Percentiles rank a stretch among this genome's conserved stretches.
These are phyloP conservation scores for Microstegium vimineum DNA, from an alignment of 176 grass and related monocot genomes.

Conservation along the genomic window DNA sequence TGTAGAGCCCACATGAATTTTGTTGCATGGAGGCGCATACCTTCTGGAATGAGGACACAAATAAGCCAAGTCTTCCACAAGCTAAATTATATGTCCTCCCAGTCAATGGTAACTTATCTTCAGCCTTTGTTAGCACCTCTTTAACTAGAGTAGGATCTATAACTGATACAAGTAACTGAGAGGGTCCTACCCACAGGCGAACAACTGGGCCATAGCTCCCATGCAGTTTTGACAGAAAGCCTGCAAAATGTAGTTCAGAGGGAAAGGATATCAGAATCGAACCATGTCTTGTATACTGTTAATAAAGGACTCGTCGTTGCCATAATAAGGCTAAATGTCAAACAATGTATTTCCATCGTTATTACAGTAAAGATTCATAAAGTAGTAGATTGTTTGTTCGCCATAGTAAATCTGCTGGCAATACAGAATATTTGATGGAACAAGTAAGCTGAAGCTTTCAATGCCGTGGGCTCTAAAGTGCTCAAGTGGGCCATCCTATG, in stretches of 20 bases:
- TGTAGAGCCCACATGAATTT: neutral
- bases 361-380: neutral
- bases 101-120: conserved; percentile 84
- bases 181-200: conserved; percentile 77
- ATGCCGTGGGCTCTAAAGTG: neutral
- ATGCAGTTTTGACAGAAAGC: conserved; percentile 73
- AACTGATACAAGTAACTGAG: conserved; percentile 89
- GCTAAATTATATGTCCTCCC: conserved; percentile 81
- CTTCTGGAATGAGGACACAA: conserved; percentile 79
- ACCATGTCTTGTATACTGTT: neutral
- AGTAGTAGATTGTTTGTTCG: neutral
- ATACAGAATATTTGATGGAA: neutral
- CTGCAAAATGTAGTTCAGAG: conserved; percentile 40
- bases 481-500: conserved; percentile 14
- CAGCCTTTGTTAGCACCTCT: conserved; percentile 71
- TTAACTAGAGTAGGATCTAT: conserved; percentile 70
- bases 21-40: conserved; percentile 27
- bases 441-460: neutral
- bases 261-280: conserved; percentile 5
- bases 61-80: conserved; percentile 74
- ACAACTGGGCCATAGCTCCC: conserved; percentile 81
- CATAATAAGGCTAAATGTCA: neutral
- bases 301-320: neutral
- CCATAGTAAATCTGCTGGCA: neutral
- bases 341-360: neutral